Evolutionary conservation across 129 eudicot genomes (phyloP).

Genomic region (Tanacetum coccineum): DNA sequence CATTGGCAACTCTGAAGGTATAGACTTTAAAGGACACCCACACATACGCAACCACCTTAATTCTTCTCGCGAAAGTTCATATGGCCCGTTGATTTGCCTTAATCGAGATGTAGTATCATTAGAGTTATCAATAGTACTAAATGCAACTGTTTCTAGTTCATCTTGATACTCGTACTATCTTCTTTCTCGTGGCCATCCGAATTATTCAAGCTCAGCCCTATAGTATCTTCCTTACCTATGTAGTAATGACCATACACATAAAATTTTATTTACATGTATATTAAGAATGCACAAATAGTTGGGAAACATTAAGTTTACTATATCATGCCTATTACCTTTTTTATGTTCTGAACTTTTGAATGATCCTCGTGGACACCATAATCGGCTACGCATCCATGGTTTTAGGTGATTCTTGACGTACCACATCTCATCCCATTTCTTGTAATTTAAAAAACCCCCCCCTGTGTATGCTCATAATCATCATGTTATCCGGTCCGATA

Average conservation of each 20-base stretch:
- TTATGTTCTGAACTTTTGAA: not conserved
- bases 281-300: not conserved
- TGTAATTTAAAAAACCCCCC: no score
- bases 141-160: not conserved
- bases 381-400: conserved; percentile 10
- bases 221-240: not conserved
- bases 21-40: not conserved
- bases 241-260: not conserved
- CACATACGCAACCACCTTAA: not conserved
- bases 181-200: not conserved
- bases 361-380: conserved; percentile 16
- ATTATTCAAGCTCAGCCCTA: not conserved
- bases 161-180: not conserved
- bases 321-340: not conserved
- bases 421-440: conserved; percentile 19
- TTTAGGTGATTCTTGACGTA: conserved; percentile 12
- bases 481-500: not conserved
- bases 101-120: not conserved
- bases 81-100: not conserved
- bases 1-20: not conserved
- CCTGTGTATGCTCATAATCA: conserved; percentile 16
- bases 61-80: not conserved
- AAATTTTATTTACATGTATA: not conserved
- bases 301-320: no score
- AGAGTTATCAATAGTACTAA: not conserved